Percentiles rank a stretch among this genome's conserved stretches.
Evolutionary conservation across 805 yeast genomes (phyloP).

Genomic region (Zygotorulaspora sp.): DNA sequence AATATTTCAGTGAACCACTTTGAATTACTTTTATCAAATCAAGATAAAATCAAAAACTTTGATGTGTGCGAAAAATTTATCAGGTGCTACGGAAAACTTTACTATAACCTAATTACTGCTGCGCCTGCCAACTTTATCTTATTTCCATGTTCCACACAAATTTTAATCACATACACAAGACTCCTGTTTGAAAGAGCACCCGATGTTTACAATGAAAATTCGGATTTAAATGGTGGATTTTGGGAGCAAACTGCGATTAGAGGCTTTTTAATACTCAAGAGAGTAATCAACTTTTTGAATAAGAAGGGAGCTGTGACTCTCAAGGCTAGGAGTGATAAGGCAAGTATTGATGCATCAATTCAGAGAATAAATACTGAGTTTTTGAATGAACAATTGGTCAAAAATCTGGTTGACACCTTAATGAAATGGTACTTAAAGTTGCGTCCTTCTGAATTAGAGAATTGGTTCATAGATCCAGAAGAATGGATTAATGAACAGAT

Average conservation of each 20-base stretch:
- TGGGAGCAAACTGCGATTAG: slow-evolving; percentile 75
- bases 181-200: slow-evolving; percentile 61
- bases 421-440: slow-evolving; percentile 71
- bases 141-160: slow-evolving; percentile 56
- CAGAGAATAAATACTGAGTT: slow-evolving; percentile 48
- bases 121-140: slow-evolving; percentile 70
- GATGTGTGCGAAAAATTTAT: slow-evolving; percentile 61
- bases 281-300: slow-evolving; percentile 54
- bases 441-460: slow-evolving; percentile 69
- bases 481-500: slow-evolving; percentile 87
- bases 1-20: slow-evolving; percentile 54
- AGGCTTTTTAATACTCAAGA: slow-evolving; percentile 59
- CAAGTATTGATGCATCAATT: slow-evolving; percentile 57
- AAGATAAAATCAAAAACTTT: slow-evolving; percentile 43
- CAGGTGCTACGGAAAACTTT: slow-evolving; percentile 71
- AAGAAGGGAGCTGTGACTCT: slow-evolving; percentile 65
- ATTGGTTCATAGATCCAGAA: slow-evolving; percentile 85
- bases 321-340: slow-evolving; percentile 59
- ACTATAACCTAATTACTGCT: slow-evolving; percentile 50
- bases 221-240: slow-evolving; percentile 50
- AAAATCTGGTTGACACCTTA: slow-evolving; percentile 58
- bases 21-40: slow-evolving; percentile 48
- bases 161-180: slow-evolving; percentile 57
- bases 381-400: slow-evolving; percentile 54
- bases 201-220: slow-evolving; percentile 52